phyloP scores from a whole-genome alignment of 2,329 filamentous ascomycete species.

The Talaromyces sp. region DNA sequence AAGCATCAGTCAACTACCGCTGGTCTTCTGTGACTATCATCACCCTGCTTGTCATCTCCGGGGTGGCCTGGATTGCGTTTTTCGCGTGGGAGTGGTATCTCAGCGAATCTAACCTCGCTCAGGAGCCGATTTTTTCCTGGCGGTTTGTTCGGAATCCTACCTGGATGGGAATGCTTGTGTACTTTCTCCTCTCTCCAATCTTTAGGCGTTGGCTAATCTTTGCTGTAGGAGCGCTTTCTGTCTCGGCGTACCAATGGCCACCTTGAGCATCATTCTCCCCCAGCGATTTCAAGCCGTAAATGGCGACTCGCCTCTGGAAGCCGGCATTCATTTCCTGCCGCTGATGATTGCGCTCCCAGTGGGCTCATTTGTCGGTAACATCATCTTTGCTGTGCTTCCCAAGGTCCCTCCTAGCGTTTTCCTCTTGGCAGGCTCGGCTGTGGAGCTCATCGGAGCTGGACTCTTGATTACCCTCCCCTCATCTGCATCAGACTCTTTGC shows the following conservation, averaged over 20 bases:
- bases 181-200: not conserved
- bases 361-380: not conserved
- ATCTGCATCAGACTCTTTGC: not conserved
- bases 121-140: slow-evolving; percentile 22
- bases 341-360: not conserved
- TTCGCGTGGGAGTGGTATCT: slow-evolving; percentile 25
- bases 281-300: slow-evolving; percentile 23
- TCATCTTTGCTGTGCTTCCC: not conserved
- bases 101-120: slow-evolving; percentile 13
- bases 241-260: slow-evolving; percentile 18
- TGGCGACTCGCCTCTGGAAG: slow-evolving; percentile 19
- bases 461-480: not conserved
- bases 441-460: not conserved
- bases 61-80: slow-evolving; percentile 25
- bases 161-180: slow-evolving; percentile 24
- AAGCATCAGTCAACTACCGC: slow-evolving; percentile 37
- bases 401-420: not conserved
- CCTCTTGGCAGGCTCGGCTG: not conserved
- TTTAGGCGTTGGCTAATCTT: not conserved
- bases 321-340: slow-evolving; percentile 21
- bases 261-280: slow-evolving; percentile 24
- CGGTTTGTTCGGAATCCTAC: slow-evolving; percentile 20
- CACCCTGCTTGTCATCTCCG: not conserved
- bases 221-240: slow-evolving; percentile 20
- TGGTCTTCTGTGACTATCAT: slow-evolving; percentile 38